Conservation (phyloP, 1,284 basidiomycete species). For the Puccinia polysora region DNA sequence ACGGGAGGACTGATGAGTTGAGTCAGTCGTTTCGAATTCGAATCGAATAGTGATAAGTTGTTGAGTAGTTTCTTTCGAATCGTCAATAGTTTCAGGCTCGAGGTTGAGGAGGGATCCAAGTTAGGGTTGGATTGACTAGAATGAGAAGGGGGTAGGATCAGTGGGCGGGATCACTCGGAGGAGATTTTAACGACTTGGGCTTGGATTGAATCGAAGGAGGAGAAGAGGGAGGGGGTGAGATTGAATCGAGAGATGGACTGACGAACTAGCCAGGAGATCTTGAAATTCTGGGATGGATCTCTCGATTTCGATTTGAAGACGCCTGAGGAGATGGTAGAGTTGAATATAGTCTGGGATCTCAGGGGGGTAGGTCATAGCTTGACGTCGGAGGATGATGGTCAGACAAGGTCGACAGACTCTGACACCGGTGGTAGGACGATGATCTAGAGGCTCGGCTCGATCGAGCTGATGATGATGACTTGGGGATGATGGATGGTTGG, state of each 20-base stretch:
- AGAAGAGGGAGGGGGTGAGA: not conserved
- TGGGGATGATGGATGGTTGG: conserved; percentile 49
- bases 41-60: conserved; percentile 22
- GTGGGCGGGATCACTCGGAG: no score
- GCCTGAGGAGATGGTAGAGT: conserved; percentile 63
- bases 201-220: not conserved
- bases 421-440: conserved; percentile 47
- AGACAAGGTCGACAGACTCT: conserved; percentile 51
- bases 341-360: conserved; percentile 49
- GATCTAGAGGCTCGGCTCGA: no score
- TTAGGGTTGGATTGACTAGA: not conserved
- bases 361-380: conserved; percentile 45
- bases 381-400: conserved; percentile 47
- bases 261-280: conserved; percentile 63
- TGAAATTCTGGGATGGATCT: conserved; percentile 67
- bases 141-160: not conserved
- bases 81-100: conserved; percentile 27
- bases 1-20: not conserved
- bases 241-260: conserved; percentile 46
- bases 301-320: conserved; percentile 72
- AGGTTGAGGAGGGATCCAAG: not conserved
- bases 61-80: conserved; percentile 6
- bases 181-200: no score
- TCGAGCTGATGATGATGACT: conserved; percentile 47
- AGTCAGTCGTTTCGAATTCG: conserved; percentile 6